Conservation (phyloP, 1,284 basidiomycete species). For the Austroboletus olivaceoglutinosus region DNA sequence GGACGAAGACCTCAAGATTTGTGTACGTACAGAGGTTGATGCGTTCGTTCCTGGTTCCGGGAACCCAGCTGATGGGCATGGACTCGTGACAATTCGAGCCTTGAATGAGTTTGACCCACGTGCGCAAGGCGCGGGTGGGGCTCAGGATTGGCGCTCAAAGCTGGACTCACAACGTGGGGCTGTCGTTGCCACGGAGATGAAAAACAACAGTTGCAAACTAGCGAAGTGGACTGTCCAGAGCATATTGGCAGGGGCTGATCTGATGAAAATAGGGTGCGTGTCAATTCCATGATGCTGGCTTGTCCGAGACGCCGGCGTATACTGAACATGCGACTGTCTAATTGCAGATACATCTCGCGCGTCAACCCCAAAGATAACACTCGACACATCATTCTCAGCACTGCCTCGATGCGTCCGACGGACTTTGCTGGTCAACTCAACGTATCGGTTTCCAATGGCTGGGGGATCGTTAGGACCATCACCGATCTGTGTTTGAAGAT, state of each 20-base stretch:
- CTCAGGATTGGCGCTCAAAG: conserved; percentile 96
- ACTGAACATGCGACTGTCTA: conserved; percentile 10
- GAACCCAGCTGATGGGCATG: conserved; percentile 70
- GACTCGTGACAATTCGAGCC: conserved; percentile 88
- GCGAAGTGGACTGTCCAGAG: conserved; percentile 98
- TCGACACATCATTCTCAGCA: conserved; percentile 93
- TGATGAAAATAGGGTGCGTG: conserved; percentile 94
- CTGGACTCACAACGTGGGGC: conserved; percentile 96
- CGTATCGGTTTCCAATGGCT: conserved; percentile 93
- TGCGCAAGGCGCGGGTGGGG: conserved; percentile 85
- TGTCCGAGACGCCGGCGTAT: background rate
- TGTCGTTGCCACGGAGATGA: conserved; percentile 99
- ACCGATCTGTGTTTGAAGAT: conserved; percentile 92
- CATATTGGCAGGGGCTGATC: conserved; percentile 92
- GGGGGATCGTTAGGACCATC: conserved; percentile 96
- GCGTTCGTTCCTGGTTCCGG: conserved; percentile 74
- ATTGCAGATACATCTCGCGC: conserved; percentile 83
- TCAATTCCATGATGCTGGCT: conserved; percentile 1
- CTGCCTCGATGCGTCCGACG: conserved; percentile 90
- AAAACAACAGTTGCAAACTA: conserved; percentile 98
- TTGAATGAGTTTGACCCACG: conserved; percentile 98
- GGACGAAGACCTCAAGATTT: conserved; percentile 88
- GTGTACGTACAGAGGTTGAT: conserved; percentile 96
- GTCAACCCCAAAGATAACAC: conserved; percentile 92
- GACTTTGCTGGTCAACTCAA: conserved; percentile 97